Evolutionary conservation across 1,284 basidiomycete species (phyloP).

Genomic region (Fomitopsis pinicola): DNA sequence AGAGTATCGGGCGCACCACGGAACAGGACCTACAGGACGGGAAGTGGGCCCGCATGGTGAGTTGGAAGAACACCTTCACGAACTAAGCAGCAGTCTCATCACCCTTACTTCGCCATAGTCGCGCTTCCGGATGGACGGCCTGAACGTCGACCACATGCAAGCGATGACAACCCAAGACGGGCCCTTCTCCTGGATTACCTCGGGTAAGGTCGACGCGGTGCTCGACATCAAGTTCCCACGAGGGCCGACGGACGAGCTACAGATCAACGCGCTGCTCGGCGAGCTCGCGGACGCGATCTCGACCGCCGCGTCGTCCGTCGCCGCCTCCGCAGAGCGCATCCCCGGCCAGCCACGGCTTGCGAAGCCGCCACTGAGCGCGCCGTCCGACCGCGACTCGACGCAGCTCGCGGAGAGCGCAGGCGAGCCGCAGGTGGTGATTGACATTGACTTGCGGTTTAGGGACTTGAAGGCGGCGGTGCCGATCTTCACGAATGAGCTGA

Average conservation of each 20-base stretch:
- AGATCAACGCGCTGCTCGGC: constrained; percentile 85
- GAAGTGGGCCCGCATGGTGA: constrained; percentile 86
- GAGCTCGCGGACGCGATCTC: constrained; percentile 88
- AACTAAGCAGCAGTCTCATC: neutral
- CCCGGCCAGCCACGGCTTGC: constrained; percentile 87
- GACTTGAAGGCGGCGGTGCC: constrained; percentile 97
- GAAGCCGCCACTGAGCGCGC: constrained; percentile 82
- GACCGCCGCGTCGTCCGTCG: constrained; percentile 45
- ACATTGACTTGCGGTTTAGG: constrained; percentile 93
- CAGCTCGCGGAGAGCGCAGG: constrained; percentile 34
- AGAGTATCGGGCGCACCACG: constrained; percentile 90
- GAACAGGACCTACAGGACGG: constrained; percentile 79
- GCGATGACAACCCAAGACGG: constrained; percentile 80
- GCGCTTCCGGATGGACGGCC: constrained; percentile 93
- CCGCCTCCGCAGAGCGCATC: constrained; percentile 57
- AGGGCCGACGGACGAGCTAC: constrained; percentile 69
- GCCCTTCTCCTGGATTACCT: constrained; percentile 95
- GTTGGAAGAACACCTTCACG: constrained; percentile 18
- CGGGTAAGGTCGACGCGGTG: constrained; percentile 95
- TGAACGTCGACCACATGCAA: constrained; percentile 96
- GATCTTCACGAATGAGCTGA: constrained; percentile 82
- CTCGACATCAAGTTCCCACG: constrained; percentile 97
- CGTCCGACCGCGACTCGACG: constrained; percentile 34
- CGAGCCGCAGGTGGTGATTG: constrained; percentile 64
- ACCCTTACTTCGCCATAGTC: constrained; percentile 47